Base-by-base conservation (phyloP, 345 rosid species). In the Salix udensis region DNA sequence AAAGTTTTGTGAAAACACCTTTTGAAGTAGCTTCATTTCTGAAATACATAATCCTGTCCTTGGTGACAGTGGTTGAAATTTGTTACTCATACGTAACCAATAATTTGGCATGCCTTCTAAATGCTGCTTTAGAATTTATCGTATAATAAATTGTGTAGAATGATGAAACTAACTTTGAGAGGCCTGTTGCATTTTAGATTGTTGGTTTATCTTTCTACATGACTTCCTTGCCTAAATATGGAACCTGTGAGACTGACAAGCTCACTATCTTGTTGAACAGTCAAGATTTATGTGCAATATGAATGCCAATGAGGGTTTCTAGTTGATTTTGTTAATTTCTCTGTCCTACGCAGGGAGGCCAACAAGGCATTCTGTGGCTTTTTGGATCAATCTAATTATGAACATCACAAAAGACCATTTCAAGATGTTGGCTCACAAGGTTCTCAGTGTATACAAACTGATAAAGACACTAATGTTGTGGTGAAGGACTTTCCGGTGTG, bases 331-430 rank as follows among this genome's bases (percentile, higher is more conserved):
- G 21, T 11, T 74, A 53, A 30, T 48, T 50, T 1, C 68, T 50
- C 30, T 66, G 40, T 77, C 64, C 58, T 65, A 40, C 70, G 28
- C 86, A 93, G 98, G 92, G 99, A 96, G 83, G 82, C 80, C 61
- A 93, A 91, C 67, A 96, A 96, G 83, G 98, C 99, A 61, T 86
- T 91, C 71, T 93, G 98, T 84, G 99, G 99, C 75, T 93, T 93
- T 85, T 76, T 71, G 80, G 84, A 85, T 78, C 87, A 77, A 77
- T 85, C 87, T 68, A 90, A 85, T 70, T 76, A 73, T 74, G 66
- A 78, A 65, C 83, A 84, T 70, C 79, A 77, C 74, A 78, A 76
- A 82, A 83, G 72, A 58, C 48, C 78, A n/a, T 78, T 79, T 75
- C 84, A 40, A 76, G 84, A 83, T 28, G 70, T 62, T 65, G 82